These are phyloP conservation scores for Oxyria digyna DNA, from an alignment of 148 eudicot genomes.

Conservation along the genomic window DNA sequence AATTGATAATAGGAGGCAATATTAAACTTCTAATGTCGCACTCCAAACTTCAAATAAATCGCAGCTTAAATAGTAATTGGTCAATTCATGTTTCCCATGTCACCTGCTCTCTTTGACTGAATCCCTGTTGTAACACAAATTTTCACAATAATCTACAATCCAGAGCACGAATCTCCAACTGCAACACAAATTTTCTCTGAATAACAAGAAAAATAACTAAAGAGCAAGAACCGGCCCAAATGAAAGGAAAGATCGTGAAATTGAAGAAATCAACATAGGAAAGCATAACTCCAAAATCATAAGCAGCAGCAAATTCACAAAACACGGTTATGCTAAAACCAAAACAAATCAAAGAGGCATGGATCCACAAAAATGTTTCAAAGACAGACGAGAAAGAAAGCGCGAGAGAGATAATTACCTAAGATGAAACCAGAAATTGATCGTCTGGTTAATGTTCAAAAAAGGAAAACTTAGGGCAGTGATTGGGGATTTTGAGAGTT, in stretches of 20 bases:
- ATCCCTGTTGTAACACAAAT: background rate
- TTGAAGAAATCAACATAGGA: background rate
- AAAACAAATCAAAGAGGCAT: background rate
- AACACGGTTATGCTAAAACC: too few relatives aligned
- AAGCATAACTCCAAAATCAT: background rate
- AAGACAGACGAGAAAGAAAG: background rate
- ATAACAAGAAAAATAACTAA: background rate
- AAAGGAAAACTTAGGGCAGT: background rate
- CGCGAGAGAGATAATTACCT: background rate
- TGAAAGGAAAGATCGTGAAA: background rate
- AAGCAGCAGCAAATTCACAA: background rate
- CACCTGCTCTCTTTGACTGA: background rate
- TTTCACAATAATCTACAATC: background rate
- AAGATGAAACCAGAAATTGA: background rate
- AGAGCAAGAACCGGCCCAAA: background rate
- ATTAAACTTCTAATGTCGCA: background rate
- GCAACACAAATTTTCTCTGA: background rate
- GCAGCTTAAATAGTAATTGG: background rate
- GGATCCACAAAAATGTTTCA: background rate
- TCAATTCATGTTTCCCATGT: background rate
- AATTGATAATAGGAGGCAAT: background rate
- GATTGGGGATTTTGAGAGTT: background rate
- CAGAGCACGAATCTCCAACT: background rate
- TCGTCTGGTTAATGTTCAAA: background rate
- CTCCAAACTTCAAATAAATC: background rate